Evolutionary conservation across 495 filamentous ascomycete species (phyloP), one percentile per base, ranked within the genome.

Genomic region (Hypoxylon lienhwacheense): DNA sequence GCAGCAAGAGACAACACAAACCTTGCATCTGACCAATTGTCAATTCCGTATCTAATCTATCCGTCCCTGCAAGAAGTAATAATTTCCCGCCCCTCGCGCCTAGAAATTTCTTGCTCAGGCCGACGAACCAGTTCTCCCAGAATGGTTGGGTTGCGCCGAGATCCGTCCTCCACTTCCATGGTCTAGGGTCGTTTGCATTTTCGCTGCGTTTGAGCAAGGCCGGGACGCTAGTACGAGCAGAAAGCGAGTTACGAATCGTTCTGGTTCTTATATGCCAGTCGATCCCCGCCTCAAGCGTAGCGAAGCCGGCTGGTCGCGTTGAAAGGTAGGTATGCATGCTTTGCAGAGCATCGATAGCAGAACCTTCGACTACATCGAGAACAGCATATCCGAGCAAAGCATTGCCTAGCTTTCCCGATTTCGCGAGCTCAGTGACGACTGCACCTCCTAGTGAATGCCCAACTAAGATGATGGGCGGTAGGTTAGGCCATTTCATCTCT

Each of bases 21-120:
- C 90, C 90, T 79, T 96, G 91, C 91, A 96, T 96, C 71, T 97
- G 93, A 11, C 90, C 93, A 66, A 97, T 97, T 73, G 91, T 96
- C 57, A 97, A 69, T 61, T 97, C 93, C 63, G 88, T 95, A 66
- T 97, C 93, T 39, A 99, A 70, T 46, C 95, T 78, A 71, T 99
- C 93, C 10, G 93, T 97, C 4, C 93, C 93, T 4, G 93, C 95
- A 11, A 99, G 79, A 20, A 99, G 71, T 19, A 99, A 73, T 51
- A 97, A 66, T 70, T 99, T 99, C 34, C 91, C 93, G 6, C 92
- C 93, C 37, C 80, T 80, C 0, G 85, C 88, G 24, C 79, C 76
- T 19, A 99, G 78, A 67, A 99, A 99, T 69, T 96, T 96, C 44
- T 78, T 77, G 61, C 88, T 95, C 44, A 97, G 76, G 0, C 90